Evolutionary conservation across 495 filamentous ascomycete genomes (phyloP).

Genomic region (Thozetella sp.): DNA sequence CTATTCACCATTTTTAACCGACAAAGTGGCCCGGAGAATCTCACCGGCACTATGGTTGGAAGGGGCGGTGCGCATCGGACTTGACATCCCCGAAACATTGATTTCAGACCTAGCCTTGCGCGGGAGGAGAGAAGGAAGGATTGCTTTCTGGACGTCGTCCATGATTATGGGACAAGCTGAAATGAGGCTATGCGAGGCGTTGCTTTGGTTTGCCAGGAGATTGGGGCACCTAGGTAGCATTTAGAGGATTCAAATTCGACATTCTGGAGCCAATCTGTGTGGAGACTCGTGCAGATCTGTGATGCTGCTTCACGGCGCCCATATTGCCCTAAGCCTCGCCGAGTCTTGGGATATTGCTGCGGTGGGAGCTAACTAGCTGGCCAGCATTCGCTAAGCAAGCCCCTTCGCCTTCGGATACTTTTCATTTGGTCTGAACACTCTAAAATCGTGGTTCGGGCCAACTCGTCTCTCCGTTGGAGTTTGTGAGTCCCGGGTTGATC

Average conservation of each 20-base stretch:
- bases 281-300: too few relatives aligned
- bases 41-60: neutral
- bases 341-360: too few relatives aligned
- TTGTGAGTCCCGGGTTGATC: too few relatives aligned
- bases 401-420: too few relatives aligned
- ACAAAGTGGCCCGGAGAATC: neutral
- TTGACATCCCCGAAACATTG: neutral
- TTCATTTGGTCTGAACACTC: too few relatives aligned
- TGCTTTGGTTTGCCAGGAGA: slow-evolving; percentile 1
- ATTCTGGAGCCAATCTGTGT: slow-evolving; percentile 2
- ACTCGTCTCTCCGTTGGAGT: too few relatives aligned
- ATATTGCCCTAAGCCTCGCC: too few relatives aligned
- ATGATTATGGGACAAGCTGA: neutral
- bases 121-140: neutral
- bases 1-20: neutral
- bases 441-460: too few relatives aligned
- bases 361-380: too few relatives aligned
- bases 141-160: neutral
- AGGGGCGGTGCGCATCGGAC: neutral
- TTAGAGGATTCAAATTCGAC: neutral
- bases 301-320: too few relatives aligned
- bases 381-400: too few relatives aligned
- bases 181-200: slow-evolving; percentile 1
- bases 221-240: slow-evolving; percentile 3
- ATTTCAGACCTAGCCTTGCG: neutral